Evolutionary conservation across 352 stramenopile genomes (phyloP), one percentile per base, ranked within the genome.

Genomic region (Globisporangium sylvaticum): DNA sequence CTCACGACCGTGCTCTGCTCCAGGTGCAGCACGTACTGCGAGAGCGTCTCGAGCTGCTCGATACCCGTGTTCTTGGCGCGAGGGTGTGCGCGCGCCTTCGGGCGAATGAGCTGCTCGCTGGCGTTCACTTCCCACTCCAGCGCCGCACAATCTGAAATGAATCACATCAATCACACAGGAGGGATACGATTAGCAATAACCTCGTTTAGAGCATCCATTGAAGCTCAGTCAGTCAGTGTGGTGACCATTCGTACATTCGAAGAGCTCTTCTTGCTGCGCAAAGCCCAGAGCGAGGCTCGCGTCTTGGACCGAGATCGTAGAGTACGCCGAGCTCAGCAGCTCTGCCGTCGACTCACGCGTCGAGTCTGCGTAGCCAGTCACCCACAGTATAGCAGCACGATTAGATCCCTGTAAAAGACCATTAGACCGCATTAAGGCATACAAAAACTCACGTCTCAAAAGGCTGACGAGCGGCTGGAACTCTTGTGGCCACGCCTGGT

Each of bases 1-100:
- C 88, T 89, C 44, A 88, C 59, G 32, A 89, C 62, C 20, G 80
- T 91, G 69, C 79, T 88, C 69, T 90, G 79, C 72, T 91, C 83
- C 67, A 91, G 72, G 73, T 90, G 81, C 50, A 91, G 73, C 70
- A 91, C 81, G 32, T 83, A 82, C 65, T 86, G 75, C 39, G 83
- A 82, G 57, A 91, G 70, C 48, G 71, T 84, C 60, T 91, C 80
- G 56, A 91, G 79, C 71, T 90, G 81, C 57, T 82, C 67, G 24
- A 91, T 71, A 58, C 83, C 76, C 10, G 68, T 67, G 9, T 50
- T 56, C 6, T 72, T 67, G 39, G 64, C 69, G 31, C 69, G 69
- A 4, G 61, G 62, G 37, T 67, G 76, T 1, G 56, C 58, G 24
- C 83, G 25, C 12, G 80, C 63, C 71, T 85, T 90, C 1, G 83